Evolutionary conservation across 1,284 basidiomycete species (phyloP).

Genomic region (Farysia itapuensis): DNA sequence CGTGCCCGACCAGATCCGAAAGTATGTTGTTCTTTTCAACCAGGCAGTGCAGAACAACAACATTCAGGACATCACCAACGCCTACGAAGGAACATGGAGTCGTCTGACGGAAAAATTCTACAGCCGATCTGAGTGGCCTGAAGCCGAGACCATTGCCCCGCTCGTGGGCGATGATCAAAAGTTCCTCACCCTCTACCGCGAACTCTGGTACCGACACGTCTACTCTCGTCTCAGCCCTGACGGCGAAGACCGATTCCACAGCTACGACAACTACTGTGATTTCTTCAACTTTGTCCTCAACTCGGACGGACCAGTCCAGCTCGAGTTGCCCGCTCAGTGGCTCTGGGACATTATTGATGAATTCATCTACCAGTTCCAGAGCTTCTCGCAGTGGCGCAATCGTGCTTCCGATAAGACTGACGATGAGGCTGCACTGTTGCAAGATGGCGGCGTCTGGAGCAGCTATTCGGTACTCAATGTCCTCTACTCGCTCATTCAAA

Average conservation of each 20-base stretch:
- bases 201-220: constrained; percentile 87
- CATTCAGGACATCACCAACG: constrained; percentile 74
- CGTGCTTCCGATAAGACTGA: constrained; percentile 82
- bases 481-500: constrained; percentile 95
- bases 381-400: constrained; percentile 78
- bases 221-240: constrained; percentile 93
- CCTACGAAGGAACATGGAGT: constrained; percentile 96
- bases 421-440: constrained; percentile 68
- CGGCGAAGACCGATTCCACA: constrained; percentile 95
- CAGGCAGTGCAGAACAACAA: constrained; percentile 55
- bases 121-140: constrained; percentile 91
- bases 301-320: constrained; percentile 85
- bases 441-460: constrained; percentile 73
- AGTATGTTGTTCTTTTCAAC: constrained; percentile 58
- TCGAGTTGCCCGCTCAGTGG: constrained; percentile 95
- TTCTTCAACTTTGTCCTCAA: constrained; percentile 91
- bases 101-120: constrained; percentile 94
- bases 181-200: constrained; percentile 93
- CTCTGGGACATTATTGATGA: constrained; percentile 99
- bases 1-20: constrained; percentile 56
- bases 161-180: constrained; percentile 66
- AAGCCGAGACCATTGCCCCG: constrained; percentile 90
- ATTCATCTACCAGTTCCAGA: constrained; percentile 98
- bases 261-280: constrained; percentile 98
- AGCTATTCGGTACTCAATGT: constrained; percentile 97